Conservation (phyloP, 2,329 filamentous ascomycete species). For the Aspergillus sp. region DNA sequence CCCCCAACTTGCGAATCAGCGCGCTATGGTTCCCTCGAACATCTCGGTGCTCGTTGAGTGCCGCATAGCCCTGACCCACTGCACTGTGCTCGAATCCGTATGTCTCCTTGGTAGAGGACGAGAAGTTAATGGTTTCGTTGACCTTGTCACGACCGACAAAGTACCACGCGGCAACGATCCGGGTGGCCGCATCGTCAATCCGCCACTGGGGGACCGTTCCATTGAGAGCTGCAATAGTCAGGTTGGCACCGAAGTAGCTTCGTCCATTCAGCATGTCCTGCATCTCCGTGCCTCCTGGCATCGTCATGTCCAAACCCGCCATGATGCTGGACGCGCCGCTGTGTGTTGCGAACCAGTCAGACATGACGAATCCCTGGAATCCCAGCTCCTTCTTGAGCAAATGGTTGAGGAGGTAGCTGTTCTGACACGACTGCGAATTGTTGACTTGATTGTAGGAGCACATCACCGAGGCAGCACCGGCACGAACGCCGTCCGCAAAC, state of each 20-base stretch:
- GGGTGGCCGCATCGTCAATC: conserved; percentile 39
- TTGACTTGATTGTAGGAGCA: conserved; percentile 41
- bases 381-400: conserved; percentile 45
- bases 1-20: conserved; percentile 63
- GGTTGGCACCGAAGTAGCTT: conserved; percentile 14
- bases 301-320: conserved; percentile 34
- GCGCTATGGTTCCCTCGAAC: conserved; percentile 60
- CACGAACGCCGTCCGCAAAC: conserved; percentile 61
- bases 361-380: conserved; percentile 41
- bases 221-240: conserved; percentile 21
- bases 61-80: conserved; percentile 10
- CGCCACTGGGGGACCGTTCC: conserved; percentile 32
- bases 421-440: conserved; percentile 41
- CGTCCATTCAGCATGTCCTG: conserved; percentile 30
- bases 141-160: conserved; percentile 35
- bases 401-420: conserved; percentile 36
- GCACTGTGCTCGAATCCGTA: conserved; percentile 6
- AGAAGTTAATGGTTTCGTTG: conserved; percentile 20
- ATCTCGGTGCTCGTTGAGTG: conserved; percentile 29
- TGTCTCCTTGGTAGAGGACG: conserved; percentile 4
- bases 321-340: conserved; percentile 37
- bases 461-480: conserved; percentile 49
- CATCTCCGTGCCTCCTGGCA: conserved; percentile 15
- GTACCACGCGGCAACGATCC: conserved; percentile 41
- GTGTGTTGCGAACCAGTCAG: conserved; percentile 39